Percentiles rank a stretch among this genome's conserved stretches.
Conservation (phyloP, 2,329 filamentous ascomycete genomes). For the Botryotinia globosa region DNA sequence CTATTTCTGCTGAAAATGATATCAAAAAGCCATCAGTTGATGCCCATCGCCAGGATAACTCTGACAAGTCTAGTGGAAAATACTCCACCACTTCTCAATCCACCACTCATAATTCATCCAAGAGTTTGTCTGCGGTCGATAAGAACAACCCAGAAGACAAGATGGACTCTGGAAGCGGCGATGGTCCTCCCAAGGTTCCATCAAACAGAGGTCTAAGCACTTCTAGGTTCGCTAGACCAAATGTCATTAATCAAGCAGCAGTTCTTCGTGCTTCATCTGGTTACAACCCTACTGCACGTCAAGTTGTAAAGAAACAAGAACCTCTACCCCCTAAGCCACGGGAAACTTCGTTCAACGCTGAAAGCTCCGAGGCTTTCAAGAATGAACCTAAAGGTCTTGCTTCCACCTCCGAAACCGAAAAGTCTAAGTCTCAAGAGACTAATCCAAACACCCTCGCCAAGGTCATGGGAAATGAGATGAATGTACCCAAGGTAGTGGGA, state of each 20-base stretch:
- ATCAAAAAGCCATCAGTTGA: neutral
- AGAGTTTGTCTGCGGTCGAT: neutral
- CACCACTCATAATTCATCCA: neutral
- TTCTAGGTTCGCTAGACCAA: neutral
- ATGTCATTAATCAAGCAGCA: neutral
- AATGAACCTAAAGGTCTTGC: neutral
- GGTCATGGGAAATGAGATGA: neutral
- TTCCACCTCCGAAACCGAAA: neutral
- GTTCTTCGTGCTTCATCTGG: conserved; percentile 6
- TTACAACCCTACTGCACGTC: neutral
- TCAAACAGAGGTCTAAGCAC: conserved; percentile 4
- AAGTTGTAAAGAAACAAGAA: neutral
- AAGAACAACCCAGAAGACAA: neutral
- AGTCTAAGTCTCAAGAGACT: neutral
- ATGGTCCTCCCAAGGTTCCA: neutral
- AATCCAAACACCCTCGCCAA: neutral
- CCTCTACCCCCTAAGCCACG: neutral
- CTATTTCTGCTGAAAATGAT: neutral
- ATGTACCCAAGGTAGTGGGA: neutral
- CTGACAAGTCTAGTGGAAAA: neutral
- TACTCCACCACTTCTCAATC: neutral
- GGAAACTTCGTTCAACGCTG: neutral
- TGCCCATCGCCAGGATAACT: neutral
- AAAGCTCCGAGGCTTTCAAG: neutral
- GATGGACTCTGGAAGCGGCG: neutral